These are phyloP conservation scores for Schoenoplectus tabernaemontani DNA, from an alignment of 202 grass and related monocot genomes.

Conservation along the genomic window DNA sequence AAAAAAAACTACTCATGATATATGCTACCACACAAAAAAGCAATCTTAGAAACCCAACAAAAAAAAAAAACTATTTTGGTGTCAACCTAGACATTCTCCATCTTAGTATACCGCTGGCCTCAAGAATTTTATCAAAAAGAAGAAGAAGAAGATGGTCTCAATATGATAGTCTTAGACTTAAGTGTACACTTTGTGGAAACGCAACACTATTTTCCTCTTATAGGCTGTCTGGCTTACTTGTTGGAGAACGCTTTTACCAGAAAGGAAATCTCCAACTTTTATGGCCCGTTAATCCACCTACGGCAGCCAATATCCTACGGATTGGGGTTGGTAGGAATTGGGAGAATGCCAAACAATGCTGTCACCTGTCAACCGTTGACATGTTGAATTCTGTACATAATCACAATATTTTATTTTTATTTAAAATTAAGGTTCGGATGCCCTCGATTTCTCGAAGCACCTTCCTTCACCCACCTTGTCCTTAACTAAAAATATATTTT, in stretches of 20 bases:
- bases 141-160: not conserved
- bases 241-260: not conserved
- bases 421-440: too few relatives aligned
- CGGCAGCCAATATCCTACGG: not conserved
- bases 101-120: too few relatives aligned
- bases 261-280: not conserved
- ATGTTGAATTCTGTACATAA: not conserved
- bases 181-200: not conserved
- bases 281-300: not conserved
- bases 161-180: not conserved
- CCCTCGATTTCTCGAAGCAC: too few relatives aligned
- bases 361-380: not conserved
- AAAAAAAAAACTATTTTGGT: too few relatives aligned
- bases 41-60: too few relatives aligned
- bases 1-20: too few relatives aligned
- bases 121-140: too few relatives aligned
- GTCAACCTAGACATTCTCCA: too few relatives aligned
- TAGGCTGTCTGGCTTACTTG: not conserved
- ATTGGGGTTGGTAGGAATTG: not conserved
- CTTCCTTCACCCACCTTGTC: too few relatives aligned
- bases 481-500: too few relatives aligned
- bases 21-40: too few relatives aligned
- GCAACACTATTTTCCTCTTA: not conserved
- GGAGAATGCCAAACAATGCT: not conserved
- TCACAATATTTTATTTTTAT: too few relatives aligned